These are phyloP conservation scores for Tolypocladium capitatum DNA, from an alignment of 2,329 filamentous ascomycete species.

Conservation along the genomic window DNA sequence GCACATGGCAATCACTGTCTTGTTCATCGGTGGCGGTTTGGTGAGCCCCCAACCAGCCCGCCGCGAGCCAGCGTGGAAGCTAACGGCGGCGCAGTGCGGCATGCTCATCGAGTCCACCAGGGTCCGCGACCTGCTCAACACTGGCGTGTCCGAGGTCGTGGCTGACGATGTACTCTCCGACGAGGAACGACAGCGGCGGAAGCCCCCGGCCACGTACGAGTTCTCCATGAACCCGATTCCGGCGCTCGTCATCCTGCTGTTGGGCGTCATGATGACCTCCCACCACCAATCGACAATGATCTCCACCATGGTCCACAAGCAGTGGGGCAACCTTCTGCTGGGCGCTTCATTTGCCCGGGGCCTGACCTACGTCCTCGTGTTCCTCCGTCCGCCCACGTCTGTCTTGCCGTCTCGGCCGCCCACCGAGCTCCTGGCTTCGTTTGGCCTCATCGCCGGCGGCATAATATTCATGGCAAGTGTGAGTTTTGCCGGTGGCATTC, in stretches of 20 bases:
- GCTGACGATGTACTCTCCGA: slow-evolving; percentile 22
- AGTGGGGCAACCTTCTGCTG: slow-evolving; percentile 80
- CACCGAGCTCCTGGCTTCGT: slow-evolving; percentile 75
- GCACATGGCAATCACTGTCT: slow-evolving; percentile 80
- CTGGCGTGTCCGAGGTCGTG: slow-evolving; percentile 26
- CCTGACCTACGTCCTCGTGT: slow-evolving; percentile 68
- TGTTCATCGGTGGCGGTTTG: slow-evolving; percentile 87
- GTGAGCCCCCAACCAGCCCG: slow-evolving; percentile 34
- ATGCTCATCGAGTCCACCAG: slow-evolving; percentile 71
- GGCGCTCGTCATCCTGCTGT: slow-evolving; percentile 68
- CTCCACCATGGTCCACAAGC: slow-evolving; percentile 82
- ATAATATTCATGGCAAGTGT: slow-evolving; percentile 87
- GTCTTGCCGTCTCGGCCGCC: slow-evolving; percentile 73
- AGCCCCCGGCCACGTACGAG: slow-evolving; percentile 51
- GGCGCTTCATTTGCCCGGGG: slow-evolving; percentile 68
- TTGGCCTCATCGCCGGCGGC: slow-evolving; percentile 78
- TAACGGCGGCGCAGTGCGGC: slow-evolving; percentile 38
- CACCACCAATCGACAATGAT: slow-evolving; percentile 77
- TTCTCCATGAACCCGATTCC: slow-evolving; percentile 83
- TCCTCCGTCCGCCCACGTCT: slow-evolving; percentile 67
- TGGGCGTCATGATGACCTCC: slow-evolving; percentile 91
- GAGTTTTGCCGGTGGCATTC: slow-evolving; percentile 23
- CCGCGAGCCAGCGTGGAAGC: neutral
- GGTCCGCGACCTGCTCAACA: slow-evolving; percentile 55
- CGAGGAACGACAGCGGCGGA: slow-evolving; percentile 34